Evolutionary conservation across 2,329 filamentous ascomycete genomes (phyloP).

Genomic region (Fusarium temperatum): DNA sequence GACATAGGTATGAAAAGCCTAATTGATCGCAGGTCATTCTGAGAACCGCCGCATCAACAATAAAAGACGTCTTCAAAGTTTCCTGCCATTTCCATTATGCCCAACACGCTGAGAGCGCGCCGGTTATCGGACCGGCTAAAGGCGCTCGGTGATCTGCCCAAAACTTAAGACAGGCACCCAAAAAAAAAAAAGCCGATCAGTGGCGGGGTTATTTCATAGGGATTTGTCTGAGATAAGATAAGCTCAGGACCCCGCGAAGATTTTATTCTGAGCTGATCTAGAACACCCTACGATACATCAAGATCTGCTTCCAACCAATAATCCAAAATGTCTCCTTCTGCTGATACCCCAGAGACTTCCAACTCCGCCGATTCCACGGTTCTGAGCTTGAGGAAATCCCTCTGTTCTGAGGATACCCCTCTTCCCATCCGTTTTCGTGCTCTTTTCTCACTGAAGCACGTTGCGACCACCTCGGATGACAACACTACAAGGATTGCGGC

Average conservation of each 20-base stretch:
- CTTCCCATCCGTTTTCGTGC: slow-evolving; percentile 93
- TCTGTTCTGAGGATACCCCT: slow-evolving; percentile 81
- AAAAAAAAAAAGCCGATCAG: slow-evolving; percentile 13
- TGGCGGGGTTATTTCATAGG: slow-evolving; percentile 16
- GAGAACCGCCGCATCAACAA: background rate
- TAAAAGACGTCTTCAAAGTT: background rate
- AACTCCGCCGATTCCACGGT: slow-evolving; percentile 57
- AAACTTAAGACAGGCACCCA: background rate
- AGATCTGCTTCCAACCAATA: slow-evolving; percentile 11
- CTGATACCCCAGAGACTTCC: slow-evolving; percentile 30
- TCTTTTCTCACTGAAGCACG: slow-evolving; percentile 95
- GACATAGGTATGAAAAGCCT: background rate
- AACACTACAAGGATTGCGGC: slow-evolving; percentile 65
- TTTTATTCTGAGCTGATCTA: slow-evolving; percentile 43
- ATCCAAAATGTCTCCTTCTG: slow-evolving; percentile 42
- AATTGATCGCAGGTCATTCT: too few relatives aligned
- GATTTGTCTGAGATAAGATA: slow-evolving; percentile 39
- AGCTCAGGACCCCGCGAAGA: slow-evolving; percentile 46
- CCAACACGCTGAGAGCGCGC: background rate
- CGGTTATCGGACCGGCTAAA: slow-evolving; percentile 9
- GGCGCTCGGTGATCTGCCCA: background rate
- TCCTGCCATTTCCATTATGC: background rate
- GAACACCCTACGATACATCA: slow-evolving; percentile 20
- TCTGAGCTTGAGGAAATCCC: slow-evolving; percentile 73
- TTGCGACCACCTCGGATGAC: slow-evolving; percentile 75